Percentiles rank a stretch among this genome's conserved stretches.
These are phyloP conservation scores for Hura crepitans DNA, from an alignment of 441 rosid species.

Conservation along the genomic window DNA sequence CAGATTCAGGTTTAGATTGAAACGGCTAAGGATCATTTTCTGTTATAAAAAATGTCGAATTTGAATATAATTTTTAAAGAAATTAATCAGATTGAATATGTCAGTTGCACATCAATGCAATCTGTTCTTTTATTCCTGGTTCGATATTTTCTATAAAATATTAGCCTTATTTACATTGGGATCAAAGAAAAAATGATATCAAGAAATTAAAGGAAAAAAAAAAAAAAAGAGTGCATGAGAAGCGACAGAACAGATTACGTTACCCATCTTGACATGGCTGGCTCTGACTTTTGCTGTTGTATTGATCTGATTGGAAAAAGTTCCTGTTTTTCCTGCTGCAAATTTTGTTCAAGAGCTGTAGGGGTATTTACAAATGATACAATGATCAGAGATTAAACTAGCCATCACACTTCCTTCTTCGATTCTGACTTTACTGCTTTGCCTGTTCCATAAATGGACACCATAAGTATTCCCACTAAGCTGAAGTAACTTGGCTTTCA, in stretches of 20 bases:
- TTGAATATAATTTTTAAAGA: not conserved
- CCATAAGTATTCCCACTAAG: constrained; percentile 44
- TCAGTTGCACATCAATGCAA: not conserved
- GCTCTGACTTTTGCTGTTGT: not conserved
- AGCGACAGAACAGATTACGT: not conserved
- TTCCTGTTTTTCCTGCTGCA: too few relatives aligned
- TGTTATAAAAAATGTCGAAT: constrained; percentile 31
- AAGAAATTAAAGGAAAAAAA: too few relatives aligned
- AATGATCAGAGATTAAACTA: constrained; percentile 43
- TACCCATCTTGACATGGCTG: not conserved
- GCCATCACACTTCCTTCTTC: constrained; percentile 57
- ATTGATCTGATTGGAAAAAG: too few relatives aligned
- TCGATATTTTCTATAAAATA: not conserved
- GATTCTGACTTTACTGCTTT: constrained; percentile 45
- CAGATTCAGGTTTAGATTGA: constrained; percentile 29
- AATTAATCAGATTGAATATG: not conserved
- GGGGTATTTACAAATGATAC: constrained; percentile 48
- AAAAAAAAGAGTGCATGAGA: not conserved
- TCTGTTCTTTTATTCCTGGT: not conserved
- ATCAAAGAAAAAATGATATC: not conserved
- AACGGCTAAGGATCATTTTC: constrained; percentile 38
- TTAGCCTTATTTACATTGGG: constrained; percentile 3
- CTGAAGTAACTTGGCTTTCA: constrained; percentile 34
- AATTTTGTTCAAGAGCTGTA: constrained; percentile 23
- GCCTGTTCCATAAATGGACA: constrained; percentile 75